A percentile compares a stretch with the other conserved stretches of the same genome.
phyloP scores from a whole-genome alignment of 495 filamentous ascomycete species.

The Penicillium herquei region DNA sequence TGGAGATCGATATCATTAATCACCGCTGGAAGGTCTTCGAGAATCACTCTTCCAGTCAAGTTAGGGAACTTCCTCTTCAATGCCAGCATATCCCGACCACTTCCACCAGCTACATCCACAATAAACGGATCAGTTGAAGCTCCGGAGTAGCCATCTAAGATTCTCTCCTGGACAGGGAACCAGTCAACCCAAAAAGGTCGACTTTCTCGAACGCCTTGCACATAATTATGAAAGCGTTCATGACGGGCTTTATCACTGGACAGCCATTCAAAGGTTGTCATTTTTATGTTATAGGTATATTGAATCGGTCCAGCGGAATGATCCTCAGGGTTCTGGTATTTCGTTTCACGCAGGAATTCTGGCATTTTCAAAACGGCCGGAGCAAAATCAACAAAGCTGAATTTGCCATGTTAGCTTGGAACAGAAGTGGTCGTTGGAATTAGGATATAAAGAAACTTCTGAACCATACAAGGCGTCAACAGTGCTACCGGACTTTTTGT shows the following conservation, averaged over 20 bases:
- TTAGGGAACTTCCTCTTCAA: slow-evolving; percentile 25
- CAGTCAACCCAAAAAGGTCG: slow-evolving; percentile 28
- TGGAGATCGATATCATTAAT: slow-evolving; percentile 25
- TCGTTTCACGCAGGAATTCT: slow-evolving; percentile 19
- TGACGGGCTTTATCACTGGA: slow-evolving; percentile 2
- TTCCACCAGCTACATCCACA: slow-evolving; percentile 51
- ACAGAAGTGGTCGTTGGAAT: neutral
- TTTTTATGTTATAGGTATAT: slow-evolving; percentile 31
- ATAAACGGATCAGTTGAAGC: slow-evolving; percentile 32
- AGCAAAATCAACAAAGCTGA: slow-evolving; percentile 15
- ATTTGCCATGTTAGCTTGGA: neutral
- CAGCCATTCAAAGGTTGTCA: slow-evolving; percentile 27
- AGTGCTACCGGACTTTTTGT: slow-evolving; percentile 5
- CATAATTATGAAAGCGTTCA: slow-evolving; percentile 23
- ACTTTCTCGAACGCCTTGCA: slow-evolving; percentile 21
- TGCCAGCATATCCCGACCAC: slow-evolving; percentile 45
- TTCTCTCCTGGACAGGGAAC: slow-evolving; percentile 28
- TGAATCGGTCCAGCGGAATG: slow-evolving; percentile 32
- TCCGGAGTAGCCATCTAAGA: slow-evolving; percentile 11
- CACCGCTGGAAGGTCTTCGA: slow-evolving; percentile 46
- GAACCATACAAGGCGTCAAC: slow-evolving; percentile 16
- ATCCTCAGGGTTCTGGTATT: slow-evolving; percentile 23
- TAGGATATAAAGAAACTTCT: too few relatives aligned
- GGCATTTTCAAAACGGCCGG: slow-evolving; percentile 21
- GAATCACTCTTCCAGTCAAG: slow-evolving; percentile 29